Evolutionary conservation across 2,329 filamentous ascomycete genomes (phyloP).

Genomic region (Diaporthe aspalathi): DNA sequence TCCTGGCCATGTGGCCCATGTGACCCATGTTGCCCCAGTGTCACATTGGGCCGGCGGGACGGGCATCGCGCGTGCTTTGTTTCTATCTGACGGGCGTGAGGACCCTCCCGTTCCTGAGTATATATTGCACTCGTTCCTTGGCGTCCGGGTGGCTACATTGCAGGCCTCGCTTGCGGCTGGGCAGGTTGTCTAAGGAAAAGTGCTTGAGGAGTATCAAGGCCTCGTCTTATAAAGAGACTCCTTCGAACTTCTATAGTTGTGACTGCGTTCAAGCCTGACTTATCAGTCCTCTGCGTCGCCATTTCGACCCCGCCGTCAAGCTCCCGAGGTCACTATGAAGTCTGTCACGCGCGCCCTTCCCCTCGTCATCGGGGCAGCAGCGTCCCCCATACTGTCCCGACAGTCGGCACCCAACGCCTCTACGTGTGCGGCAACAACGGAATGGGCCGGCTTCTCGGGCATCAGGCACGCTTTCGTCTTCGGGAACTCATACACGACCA

Average conservation of each 20-base stretch:
- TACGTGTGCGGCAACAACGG: slow-evolving; percentile 43
- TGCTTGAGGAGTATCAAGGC: not conserved
- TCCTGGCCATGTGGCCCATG: not conserved
- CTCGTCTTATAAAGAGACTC: not conserved
- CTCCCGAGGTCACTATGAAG: slow-evolving; percentile 30
- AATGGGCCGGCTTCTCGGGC: slow-evolving; percentile 51
- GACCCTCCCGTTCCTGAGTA: slow-evolving; percentile 22
- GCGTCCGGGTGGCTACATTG: slow-evolving; percentile 20
- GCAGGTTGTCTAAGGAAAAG: not conserved
- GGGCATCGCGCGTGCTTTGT: slow-evolving; percentile 7
- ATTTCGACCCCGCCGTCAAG: not conserved
- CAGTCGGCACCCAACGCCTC: slow-evolving; percentile 1
- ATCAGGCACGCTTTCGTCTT: slow-evolving; percentile 57
- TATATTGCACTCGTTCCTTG: slow-evolving; percentile 23
- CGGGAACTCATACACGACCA: slow-evolving; percentile 36
- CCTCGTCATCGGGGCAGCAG: slow-evolving; percentile 24
- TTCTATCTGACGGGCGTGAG: slow-evolving; percentile 17
- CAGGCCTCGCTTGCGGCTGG: slow-evolving; percentile 24
- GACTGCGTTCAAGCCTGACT: not conserved
- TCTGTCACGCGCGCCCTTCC: slow-evolving; percentile 17
- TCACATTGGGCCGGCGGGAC: slow-evolving; percentile 20
- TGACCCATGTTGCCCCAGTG: slow-evolving; percentile 11
- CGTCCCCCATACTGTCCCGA: slow-evolving; percentile 1
- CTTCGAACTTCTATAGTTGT: not conserved
- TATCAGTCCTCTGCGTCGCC: not conserved